Base-by-base conservation (phyloP, 208 protist species). In the Trypanosoma lewisi region DNA sequence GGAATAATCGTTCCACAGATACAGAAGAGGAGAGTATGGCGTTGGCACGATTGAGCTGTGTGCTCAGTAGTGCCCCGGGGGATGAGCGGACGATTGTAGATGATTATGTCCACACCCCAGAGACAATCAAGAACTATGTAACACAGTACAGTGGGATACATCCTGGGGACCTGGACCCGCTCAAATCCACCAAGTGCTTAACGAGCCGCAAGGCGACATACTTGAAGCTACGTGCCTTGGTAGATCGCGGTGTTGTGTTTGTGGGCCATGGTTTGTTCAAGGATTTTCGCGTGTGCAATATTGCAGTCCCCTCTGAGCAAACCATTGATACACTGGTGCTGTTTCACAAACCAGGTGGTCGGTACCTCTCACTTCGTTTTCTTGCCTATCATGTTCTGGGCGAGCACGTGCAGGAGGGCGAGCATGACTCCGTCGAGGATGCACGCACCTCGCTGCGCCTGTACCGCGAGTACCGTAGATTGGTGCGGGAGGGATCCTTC, bases 291-390 rank as follows among this genome's bases (percentile, higher is more conserved):
- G 97, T 98, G 45, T 97, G 97, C 78, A 98, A 98, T 70, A 97
- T 98, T 28, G 81, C 83, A 30, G 95, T 98, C 11, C 97, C 97
- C 34, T 75, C 82, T 27, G 78, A 93, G 39, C 97, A 98, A 68
- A 97, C 98, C 78, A 97, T 98, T 61, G 97, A 99, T 70, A 99
- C 97, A 11, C 94, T 98, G 0, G 85, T 98, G 66, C 71, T 99
- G 8, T 99, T 94, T 78, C 87, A 97, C 78, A 78, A 92, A 63
- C 75, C 78, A 12, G 90, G 91, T 39, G 77, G 82, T 28, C 65
- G 91, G 41, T 98, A 97, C 60, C 75, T 99, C 4, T 98, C 94
- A 6, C 80, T 99, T 2, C 80, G 88, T 45, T 99, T 98, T 70
- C 69, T 99, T 6, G 92, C 94, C 31, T 97, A 96, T 64, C 89